Base-by-base conservation (phyloP, 1,139 yeast species). In the Candida sp. region DNA sequence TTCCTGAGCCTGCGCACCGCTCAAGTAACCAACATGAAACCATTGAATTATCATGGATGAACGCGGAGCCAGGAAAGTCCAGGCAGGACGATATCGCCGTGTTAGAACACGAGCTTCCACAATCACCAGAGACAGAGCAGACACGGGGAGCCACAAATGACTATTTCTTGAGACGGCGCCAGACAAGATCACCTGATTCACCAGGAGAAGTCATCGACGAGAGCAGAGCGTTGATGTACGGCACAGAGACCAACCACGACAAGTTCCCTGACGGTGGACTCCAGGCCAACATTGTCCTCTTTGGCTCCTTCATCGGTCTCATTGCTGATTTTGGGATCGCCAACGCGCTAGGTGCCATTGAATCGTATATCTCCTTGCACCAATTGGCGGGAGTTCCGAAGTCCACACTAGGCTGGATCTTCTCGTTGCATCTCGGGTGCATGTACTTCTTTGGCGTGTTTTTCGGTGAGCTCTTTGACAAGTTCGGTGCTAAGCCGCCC, bases 181-280 rank as follows among this genome's bases (percentile, higher is more conserved):
- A 28, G 23, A 9, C 42, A n/a, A 38, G 6, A 26, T 34, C 26
- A 28, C n/a, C 43, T 7, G n/a, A 42, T 17, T 42, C 45, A 32
- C 45, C 45, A 7, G 39, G 39, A 2, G 38, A 32, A 25, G 23
- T 9, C 2, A 11, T 3, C 12, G 46, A 44, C 26, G 53, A 50
- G 38, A 49, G 58, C 4, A 42, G 51, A 8, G 56, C 50, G 11
- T 52, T 59, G 23, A 67, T 67, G 71, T 67, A 62, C 52, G 59
- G 59, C 3, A 57, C 63, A 22, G 72, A 67, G 45, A 46, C 55
- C 12, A 58, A 69, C 47, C 66, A 69, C 2, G 58, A 58, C 37
- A 63, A 63, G 27, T 80, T 80, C 59, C 94, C 94, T 0, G 90
- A 86, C 53, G 90, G 90, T 2, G 90, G 89, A 0, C 49, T 62